These are phyloP conservation scores for Collybia sordida DNA, from an alignment of 768 basidiomycete genomes.

Conservation along the genomic window DNA sequence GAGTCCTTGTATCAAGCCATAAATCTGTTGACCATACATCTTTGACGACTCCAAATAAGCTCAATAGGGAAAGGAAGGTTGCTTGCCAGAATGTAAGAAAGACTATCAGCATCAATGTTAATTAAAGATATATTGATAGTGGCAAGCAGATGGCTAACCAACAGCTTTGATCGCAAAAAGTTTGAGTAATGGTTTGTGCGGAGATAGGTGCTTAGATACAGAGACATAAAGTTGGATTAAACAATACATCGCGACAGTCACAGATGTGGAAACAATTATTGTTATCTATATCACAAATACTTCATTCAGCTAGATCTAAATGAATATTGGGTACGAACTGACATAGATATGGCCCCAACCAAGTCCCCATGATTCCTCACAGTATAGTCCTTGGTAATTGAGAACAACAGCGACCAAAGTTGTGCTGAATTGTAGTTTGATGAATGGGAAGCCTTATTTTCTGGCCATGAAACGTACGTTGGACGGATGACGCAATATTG, in stretches of 20 bases:
- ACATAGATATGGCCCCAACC: constrained; percentile 73
- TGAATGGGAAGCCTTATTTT: neutral
- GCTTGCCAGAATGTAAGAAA: constrained; percentile 82
- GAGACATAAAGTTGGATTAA: constrained; percentile 68
- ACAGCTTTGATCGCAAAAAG: constrained; percentile 74
- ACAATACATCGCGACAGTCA: constrained; percentile 79
- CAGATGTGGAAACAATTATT: constrained; percentile 63
- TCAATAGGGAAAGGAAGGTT: constrained; percentile 54
- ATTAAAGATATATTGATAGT: neutral
- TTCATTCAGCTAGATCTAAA: neutral
- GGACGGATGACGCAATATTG: constrained; percentile 73
- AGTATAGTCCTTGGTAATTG: constrained; percentile 67
- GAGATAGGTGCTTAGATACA: constrained; percentile 51
- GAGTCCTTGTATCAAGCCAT: neutral
- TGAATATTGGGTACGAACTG: constrained; percentile 14
- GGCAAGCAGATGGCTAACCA: constrained; percentile 35
- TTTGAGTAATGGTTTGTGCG: constrained; percentile 63
- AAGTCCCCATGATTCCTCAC: constrained; percentile 67
- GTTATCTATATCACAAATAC: constrained; percentile 41
- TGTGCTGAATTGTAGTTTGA: constrained; percentile 30
- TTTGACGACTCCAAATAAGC: constrained; percentile 15
- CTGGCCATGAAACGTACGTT: constrained; percentile 31
- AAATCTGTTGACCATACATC: neutral
- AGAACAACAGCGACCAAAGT: constrained; percentile 63
- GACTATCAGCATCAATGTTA: constrained; percentile 31